Base-by-base conservation (phyloP, 2,329 filamentous ascomycete species). In the Ophiostoma perfectum region DNA sequence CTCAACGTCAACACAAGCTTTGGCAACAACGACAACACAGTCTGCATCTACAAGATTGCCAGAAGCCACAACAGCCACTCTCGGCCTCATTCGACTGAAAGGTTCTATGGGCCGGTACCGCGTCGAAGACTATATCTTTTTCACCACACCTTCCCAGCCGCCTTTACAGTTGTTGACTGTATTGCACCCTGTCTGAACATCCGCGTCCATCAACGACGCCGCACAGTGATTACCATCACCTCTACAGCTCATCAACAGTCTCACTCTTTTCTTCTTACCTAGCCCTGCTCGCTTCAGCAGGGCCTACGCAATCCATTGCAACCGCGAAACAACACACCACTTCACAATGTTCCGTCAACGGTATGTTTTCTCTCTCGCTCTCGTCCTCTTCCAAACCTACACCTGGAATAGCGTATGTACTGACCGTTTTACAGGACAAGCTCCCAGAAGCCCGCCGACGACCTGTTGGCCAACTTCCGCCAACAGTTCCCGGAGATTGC, bases 371-470 rank as follows among this genome's bases (percentile, higher is more conserved):
- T 18, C 3, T 55, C n/a, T 45, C n/a, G 11, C 4, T 55, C 27
- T 12, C n/a, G 27, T 27, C n/a, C 27, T 27, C 27, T 27, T 27
- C 27, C 27, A 27, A 27, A 27, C 27, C 2, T 27, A 27, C 27
- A 27, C 27, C 27, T 27, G 27, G 14, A 2, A 39, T 14, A 36
- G 5, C 64, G 18, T 9, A n/a, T 27, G 27, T 52, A 42, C 68
- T 70, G 27, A 27, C 27, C 16, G 64, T 60, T 70, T 3, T 12
- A 16, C 62, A 91, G 89, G 80, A 91, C 86, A 75, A 92, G 86
- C 78, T 88, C 90, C 68, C 91, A 93, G 78, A 96, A 96, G 81
- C 93, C 93, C 68, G 88, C 87, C 77, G 90, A 93, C 76, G 91
- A 93, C 75, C 84, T 97, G 76, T 88, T 95, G 77, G 88, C 88